Conservation (phyloP, 371 early-diverging fungal species). For the Apophysomyces variabilis region DNA sequence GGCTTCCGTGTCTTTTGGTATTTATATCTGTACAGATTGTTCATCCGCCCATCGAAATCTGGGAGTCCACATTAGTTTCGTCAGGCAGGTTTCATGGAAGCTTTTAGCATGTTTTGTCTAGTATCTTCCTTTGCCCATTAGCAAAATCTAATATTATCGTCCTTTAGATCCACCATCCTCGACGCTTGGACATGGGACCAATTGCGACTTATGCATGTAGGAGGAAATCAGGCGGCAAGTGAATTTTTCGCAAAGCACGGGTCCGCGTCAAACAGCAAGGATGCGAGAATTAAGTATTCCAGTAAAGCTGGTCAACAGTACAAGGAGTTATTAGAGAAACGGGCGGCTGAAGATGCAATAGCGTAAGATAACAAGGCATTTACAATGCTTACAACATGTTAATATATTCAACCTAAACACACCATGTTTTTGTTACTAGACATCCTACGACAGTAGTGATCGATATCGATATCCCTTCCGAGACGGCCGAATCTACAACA, state of each 20-base stretch:
- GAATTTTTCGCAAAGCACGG: slow-evolving; percentile 82
- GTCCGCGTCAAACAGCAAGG: slow-evolving; percentile 53
- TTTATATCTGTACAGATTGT: slow-evolving; percentile 98
- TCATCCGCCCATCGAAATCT: slow-evolving; percentile 94
- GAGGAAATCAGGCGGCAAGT: slow-evolving; percentile 79
- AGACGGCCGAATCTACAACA: slow-evolving; percentile 20
- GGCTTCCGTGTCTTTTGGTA: slow-evolving; percentile 96
- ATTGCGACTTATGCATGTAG: slow-evolving; percentile 91
- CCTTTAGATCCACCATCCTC: slow-evolving; percentile 77
- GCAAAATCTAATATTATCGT: not conserved
- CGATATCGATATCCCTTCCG: slow-evolving; percentile 27
- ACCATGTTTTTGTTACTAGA: slow-evolving; percentile 15
- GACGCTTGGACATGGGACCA: slow-evolving; percentile 96
- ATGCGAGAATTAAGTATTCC: slow-evolving; percentile 86
- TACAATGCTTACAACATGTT: not conserved
- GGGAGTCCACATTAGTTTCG: slow-evolving; percentile 97
- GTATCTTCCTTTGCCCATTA: too few species aligned
- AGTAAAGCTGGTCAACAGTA: slow-evolving; percentile 79
- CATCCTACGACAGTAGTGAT: slow-evolving; percentile 43
- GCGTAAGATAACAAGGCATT: slow-evolving; percentile 42
- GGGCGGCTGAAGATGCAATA: slow-evolving; percentile 78
- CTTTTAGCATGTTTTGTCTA: too few species aligned
- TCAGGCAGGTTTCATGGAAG: slow-evolving; percentile 62
- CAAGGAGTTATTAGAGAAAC: slow-evolving; percentile 79
- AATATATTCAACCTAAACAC: not conserved